phyloP scores from a whole-genome alignment of 2,329 filamentous ascomycete species.

The Zalaria sp. region DNA sequence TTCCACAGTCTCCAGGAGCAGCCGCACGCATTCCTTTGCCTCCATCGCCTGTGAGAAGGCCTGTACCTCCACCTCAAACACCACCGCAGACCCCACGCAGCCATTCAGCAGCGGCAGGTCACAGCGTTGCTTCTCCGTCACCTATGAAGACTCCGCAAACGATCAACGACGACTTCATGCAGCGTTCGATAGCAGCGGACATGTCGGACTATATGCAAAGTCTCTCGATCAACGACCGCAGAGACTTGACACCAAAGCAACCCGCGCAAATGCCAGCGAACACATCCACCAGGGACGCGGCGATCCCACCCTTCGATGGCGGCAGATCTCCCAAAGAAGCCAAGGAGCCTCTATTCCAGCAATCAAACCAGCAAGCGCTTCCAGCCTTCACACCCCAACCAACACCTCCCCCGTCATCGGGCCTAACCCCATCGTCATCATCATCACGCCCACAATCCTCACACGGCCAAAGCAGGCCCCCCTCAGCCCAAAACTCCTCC shows the following conservation, averaged over 20 bases:
- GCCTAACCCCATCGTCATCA: too few species aligned
- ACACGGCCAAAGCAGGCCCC: too few species aligned
- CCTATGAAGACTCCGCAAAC: slow-evolving; percentile 17
- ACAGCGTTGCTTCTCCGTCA: slow-evolving; percentile 9
- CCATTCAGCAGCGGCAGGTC: slow-evolving; percentile 16
- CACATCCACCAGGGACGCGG: background rate
- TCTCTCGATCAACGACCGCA: slow-evolving; percentile 14
- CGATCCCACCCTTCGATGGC: slow-evolving; percentile 2
- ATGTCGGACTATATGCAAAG: slow-evolving; percentile 25
- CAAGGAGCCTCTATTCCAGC: background rate
- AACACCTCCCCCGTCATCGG: background rate
- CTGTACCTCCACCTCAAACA: slow-evolving; percentile 21
- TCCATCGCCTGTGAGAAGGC: slow-evolving; percentile 29
- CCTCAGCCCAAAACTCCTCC: background rate
- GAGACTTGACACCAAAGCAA: slow-evolving; percentile 5
- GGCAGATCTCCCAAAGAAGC: background rate
- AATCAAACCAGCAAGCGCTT: slow-evolving; percentile 17
- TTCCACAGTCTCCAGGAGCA: slow-evolving; percentile 21
- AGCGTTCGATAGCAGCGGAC: slow-evolving; percentile 31
- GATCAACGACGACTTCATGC: slow-evolving; percentile 32
- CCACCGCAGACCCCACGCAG: slow-evolving; percentile 16
- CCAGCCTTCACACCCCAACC: slow-evolving; percentile 12
- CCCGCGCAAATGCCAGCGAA: background rate
- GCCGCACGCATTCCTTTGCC: slow-evolving; percentile 31
- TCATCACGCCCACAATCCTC: background rate